phyloP scores from a whole-genome alignment of 2,329 filamentous ascomycete genomes.

The Hypoxylon sp. region DNA sequence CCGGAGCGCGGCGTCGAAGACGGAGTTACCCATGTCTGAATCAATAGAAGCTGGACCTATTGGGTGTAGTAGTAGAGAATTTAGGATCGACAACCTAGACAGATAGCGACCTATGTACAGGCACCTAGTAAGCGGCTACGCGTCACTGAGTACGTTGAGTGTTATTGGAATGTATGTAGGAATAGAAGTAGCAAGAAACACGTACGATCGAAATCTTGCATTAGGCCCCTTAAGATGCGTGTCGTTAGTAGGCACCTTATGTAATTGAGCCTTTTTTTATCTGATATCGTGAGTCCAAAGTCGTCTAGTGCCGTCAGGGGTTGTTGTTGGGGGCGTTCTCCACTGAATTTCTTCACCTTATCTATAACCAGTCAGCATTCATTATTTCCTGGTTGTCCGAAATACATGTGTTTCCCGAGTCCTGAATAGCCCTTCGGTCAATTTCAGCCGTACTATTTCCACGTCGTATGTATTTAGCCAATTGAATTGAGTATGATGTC shows the following conservation, averaged over 20 bases:
- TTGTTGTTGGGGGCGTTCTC: slow-evolving; percentile 1
- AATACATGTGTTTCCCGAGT: slow-evolving; percentile 5
- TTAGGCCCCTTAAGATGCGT: background rate
- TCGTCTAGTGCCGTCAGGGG: slow-evolving; percentile 19
- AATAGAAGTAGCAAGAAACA: background rate
- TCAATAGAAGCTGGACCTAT: background rate
- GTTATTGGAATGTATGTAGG: background rate
- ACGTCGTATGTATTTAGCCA: background rate
- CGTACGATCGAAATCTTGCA: background rate
- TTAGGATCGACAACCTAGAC: background rate
- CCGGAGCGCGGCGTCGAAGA: slow-evolving; percentile 16
- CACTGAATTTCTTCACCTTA: slow-evolving; percentile 20
- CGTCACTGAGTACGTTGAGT: background rate
- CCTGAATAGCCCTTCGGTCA: background rate
- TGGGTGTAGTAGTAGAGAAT: background rate
- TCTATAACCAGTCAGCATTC: slow-evolving; percentile 34
- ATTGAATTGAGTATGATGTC: slow-evolving; percentile 18
- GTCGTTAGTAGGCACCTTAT: slow-evolving; percentile 6
- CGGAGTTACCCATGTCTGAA: slow-evolving; percentile 14
- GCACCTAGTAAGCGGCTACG: background rate
- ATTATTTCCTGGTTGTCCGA: background rate
- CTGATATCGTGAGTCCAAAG: slow-evolving; percentile 17
- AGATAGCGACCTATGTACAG: background rate
- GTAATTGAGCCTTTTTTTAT: slow-evolving; percentile 20
- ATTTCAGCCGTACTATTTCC: slow-evolving; percentile 3